Base-by-base conservation (phyloP, 179 eudicot genomes). In the Beta macrorhiza region DNA sequence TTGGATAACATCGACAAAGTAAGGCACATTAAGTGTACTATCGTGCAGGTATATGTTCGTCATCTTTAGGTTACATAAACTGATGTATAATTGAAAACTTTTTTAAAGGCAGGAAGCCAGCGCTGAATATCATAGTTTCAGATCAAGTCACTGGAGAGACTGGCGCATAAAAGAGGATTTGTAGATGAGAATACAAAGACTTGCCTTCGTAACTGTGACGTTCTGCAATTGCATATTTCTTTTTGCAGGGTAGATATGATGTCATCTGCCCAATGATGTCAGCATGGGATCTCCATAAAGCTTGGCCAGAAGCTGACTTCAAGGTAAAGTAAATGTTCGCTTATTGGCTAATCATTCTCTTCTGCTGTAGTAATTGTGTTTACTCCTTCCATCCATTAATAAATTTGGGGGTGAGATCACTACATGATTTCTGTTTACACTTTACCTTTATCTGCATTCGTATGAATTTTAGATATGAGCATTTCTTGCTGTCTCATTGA, bases 231-330 rank as follows among this genome's bases (percentile, higher is more conserved):
- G 32, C 12, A 79, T 56, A 61, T 56, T 78, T 73, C 10, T 49
- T 49, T 9, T 49, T 87, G 68, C 96, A 94, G 99, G 98, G 98
- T 83, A 89, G 98, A 80, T 96, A 96, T 79, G 99, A 96, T 78
- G 88, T 92, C 58, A 85, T 92, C 85, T 92, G 97, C 79, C 97
- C 99, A 37, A 90, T 96, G 88, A 92, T 96, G 97, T 90, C 99
- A 65, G 99, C 99, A 67, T 96, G 99, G 99, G 99, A 96, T 86
- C 98, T 94, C 83, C 99, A 96, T 85, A 94, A 91, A 86, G 98
- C 93, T 82, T 94, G 97, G 99, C 98, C 97, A 61, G 99, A 96
- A 85, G 97, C 99, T 15, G 97, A 94, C 55, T 78, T 85, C 57
- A 79, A 85, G 84, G 87, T 82, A 82, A 74, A 49, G 32, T 51